These are phyloP conservation scores for Aspergillus piperis DNA, from an alignment of 2,329 filamentous ascomycete species.

Conservation along the genomic window DNA sequence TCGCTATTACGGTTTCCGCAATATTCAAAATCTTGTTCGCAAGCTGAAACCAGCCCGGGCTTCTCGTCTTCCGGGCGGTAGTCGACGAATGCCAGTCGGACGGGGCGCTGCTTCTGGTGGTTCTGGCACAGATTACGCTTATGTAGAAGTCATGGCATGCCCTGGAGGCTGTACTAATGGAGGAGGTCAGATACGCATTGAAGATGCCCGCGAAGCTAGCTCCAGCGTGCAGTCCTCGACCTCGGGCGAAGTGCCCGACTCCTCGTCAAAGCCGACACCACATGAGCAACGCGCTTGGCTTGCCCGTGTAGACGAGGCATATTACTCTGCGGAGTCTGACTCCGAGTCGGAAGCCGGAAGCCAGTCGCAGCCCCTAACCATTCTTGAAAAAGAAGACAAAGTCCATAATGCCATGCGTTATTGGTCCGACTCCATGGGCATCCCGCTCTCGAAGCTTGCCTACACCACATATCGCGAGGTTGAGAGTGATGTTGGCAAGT, in stretches of 20 bases:
- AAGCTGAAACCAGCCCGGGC: conserved; percentile 77
- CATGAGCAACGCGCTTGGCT: conserved; percentile 87
- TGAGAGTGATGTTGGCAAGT: conserved; percentile 90
- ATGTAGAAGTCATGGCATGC: conserved; percentile 98
- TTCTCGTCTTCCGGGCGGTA: conserved; percentile 78
- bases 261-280: conserved; percentile 62
- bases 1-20: conserved; percentile 94
- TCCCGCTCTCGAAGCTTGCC: conserved; percentile 70
- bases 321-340: conserved; percentile 73
- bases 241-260: conserved; percentile 27
- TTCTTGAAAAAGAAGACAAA: conserved; percentile 29
- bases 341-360: conserved; percentile 40
- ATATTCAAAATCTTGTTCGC: conserved; percentile 97
- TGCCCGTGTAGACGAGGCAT: conserved; percentile 80
- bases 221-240: conserved; percentile 16
- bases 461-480: conserved; percentile 91
- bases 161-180: conserved; percentile 98
- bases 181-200: conserved; percentile 89
- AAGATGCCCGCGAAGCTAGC: conserved; percentile 61
- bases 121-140: conserved; percentile 69
- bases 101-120: conserved; percentile 34
- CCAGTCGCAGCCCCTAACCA: conserved; percentile 27
- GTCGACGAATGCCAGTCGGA: conserved; percentile 38
- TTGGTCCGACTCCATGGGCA: conserved; percentile 73
- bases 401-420: conserved; percentile 69